Percentiles rank a stretch among this genome's conserved stretches.
Conservation (phyloP, 352 stramenopile species). For the Globisporangium perplexum region DNA sequence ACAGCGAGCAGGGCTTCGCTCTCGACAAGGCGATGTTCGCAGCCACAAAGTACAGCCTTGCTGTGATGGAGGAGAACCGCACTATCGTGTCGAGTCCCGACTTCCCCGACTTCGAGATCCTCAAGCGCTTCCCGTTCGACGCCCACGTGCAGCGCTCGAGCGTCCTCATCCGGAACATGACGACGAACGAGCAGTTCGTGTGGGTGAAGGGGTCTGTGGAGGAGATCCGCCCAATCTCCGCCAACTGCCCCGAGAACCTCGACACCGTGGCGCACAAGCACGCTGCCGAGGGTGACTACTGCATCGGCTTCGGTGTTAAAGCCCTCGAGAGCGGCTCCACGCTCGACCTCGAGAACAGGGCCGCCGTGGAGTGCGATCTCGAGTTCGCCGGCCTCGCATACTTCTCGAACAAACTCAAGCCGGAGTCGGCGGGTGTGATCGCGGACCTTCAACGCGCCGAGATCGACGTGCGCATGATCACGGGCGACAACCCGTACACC, state of each 20-base stretch:
- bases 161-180: conserved; percentile 31
- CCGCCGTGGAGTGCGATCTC: conserved; percentile 43
- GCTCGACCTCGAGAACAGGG: conserved; percentile 8
- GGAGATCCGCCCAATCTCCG: conserved; percentile 7
- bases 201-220: conserved; percentile 49
- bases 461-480: conserved; percentile 78
- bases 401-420: conserved; percentile 83
- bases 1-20: conserved; percentile 31
- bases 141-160: conserved; percentile 37
- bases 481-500: conserved; percentile 63
- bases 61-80: neutral
- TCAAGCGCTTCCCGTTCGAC: conserved; percentile 52
- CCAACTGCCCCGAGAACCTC: conserved; percentile 19
- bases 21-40: conserved; percentile 55
- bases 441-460: conserved; percentile 52
- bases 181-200: conserved; percentile 24
- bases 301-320: conserved; percentile 35
- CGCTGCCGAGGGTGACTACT: conserved; percentile 61
- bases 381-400: conserved; percentile 64
- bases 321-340: neutral
- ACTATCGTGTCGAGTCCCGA: conserved; percentile 2
- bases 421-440: conserved; percentile 60
- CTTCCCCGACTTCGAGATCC: conserved; percentile 22
- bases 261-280: conserved; percentile 15
- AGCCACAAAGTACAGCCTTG: conserved; percentile 14